Base-by-base conservation (phyloP, 352 stramenopile genomes). In the Phytopythium litorale region DNA sequence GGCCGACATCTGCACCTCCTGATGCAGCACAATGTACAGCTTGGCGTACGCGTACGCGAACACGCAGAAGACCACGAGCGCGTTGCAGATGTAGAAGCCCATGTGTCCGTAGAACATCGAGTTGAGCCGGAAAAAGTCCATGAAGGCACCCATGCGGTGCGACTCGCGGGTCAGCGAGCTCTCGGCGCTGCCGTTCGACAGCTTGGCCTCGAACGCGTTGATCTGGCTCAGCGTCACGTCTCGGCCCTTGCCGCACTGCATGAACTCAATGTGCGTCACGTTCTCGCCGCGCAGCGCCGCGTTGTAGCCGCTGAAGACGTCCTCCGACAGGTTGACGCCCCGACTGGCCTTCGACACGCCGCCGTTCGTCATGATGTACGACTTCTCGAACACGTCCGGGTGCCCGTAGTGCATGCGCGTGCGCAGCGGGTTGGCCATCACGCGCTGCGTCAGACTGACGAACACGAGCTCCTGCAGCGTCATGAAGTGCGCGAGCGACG, bases 61-160 rank as follows among this genome's bases (percentile, higher is more conserved):
- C 19, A 93, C 84, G 72, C 83, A 91, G 11, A 94, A 58, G 52
- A 96, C 82, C 4, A 85, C 83, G 43, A 96, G 49, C 16, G 83
- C 81, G 59, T 94, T 92, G 65, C 79, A 92, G 30, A 96, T 91
- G 76, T 96, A 96, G 58, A 92, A 96, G 16, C 87, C 87, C 82
- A 94, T 92, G 72, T 96, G 84, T 4, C 83, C 81, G 69, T 96
- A 96, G 63, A 93, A 96, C 81, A 92, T 92, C 49, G 88, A 92
- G 68, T 96, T 94, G 30, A 96, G 65, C 4, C 88, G 86, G 74
- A 94, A 96, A 33, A 96, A 96, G 58, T 94, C 86, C 84, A 96
- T 91, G 37, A 81, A 77, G 33, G 73, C 64, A 21, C 79, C 84
- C 88, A 96, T 94, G 52, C 88, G 79, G 57, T 93, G 80, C 9